phyloP scores from a whole-genome alignment of 176 grass and related monocot genomes.

The Carex myosuroides region DNA sequence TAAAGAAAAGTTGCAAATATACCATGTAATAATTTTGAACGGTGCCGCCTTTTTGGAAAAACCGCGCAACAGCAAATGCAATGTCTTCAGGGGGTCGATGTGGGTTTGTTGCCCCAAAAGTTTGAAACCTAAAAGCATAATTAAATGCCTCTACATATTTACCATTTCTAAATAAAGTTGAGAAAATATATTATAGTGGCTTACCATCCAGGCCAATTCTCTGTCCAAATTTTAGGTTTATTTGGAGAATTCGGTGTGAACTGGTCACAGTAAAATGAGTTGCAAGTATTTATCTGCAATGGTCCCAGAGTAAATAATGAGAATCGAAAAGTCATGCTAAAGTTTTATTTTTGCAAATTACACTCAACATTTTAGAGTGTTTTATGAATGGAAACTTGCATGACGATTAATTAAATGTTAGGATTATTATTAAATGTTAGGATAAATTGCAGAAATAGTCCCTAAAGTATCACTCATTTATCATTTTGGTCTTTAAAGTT shows the following conservation, averaged over 20 bases:
- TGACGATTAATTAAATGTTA: no score
- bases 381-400: background rate
- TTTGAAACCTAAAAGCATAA: conserved; percentile 70
- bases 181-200: background rate
- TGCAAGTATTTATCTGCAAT: conserved; percentile 98
- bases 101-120: conserved; percentile 81
- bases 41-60: conserved; percentile 88
- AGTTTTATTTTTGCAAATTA: background rate
- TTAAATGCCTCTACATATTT: background rate
- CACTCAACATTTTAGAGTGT: background rate
- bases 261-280: conserved; percentile 79
- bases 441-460: no score
- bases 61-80: conserved; percentile 88
- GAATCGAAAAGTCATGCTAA: background rate
- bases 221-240: conserved; percentile 99
- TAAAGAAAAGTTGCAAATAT: conserved; percentile 22
- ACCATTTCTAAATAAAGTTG: background rate
- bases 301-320: background rate
- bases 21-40: conserved; percentile 97
- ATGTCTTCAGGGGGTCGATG: conserved; percentile 93
- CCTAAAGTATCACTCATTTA: no score
- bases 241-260: conserved; percentile 75
- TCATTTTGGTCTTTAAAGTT: no score
- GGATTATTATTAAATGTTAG: background rate
- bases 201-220: conserved; percentile 99